Conservation (phyloP, 2,329 filamentous ascomycete genomes). For the Aureobasidium sp. region DNA sequence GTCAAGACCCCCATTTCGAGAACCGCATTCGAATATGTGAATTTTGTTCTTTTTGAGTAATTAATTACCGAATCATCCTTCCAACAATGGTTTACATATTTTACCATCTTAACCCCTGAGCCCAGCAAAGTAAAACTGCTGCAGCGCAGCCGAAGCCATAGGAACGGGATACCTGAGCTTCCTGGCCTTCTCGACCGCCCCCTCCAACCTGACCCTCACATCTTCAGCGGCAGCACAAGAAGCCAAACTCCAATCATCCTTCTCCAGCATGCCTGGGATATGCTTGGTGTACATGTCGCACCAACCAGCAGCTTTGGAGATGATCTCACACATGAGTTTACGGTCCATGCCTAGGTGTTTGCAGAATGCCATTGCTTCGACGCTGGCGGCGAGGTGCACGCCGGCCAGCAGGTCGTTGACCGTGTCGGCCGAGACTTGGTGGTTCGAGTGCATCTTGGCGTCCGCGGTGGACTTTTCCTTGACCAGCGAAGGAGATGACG, state of each 20-base stretch:
- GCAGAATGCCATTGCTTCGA: slow-evolving; percentile 44
- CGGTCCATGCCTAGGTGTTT: slow-evolving; percentile 40
- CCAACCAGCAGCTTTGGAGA: slow-evolving; percentile 42
- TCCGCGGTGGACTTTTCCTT: slow-evolving; percentile 30
- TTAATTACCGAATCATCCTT: no score
- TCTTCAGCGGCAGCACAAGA: slow-evolving; percentile 34
- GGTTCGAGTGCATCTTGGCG: slow-evolving; percentile 31
- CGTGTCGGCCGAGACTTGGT: slow-evolving; percentile 31
- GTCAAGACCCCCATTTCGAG: no score
- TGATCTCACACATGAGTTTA: slow-evolving; percentile 40
- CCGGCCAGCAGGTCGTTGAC: slow-evolving; percentile 37
- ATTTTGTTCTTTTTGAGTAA: no score
- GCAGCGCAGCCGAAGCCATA: slow-evolving; percentile 31
- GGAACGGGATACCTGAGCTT: slow-evolving; percentile 29
- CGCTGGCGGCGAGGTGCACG: slow-evolving; percentile 44
- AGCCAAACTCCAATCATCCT: slow-evolving; percentile 29
- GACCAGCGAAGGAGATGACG: slow-evolving; percentile 28
- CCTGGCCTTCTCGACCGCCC: slow-evolving; percentile 36
- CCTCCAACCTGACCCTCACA: slow-evolving; percentile 32
- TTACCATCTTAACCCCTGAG: slow-evolving; percentile 20
- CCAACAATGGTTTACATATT: no score
- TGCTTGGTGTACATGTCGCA: slow-evolving; percentile 39
- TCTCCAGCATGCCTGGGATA: slow-evolving; percentile 31
- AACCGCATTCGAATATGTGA: no score
- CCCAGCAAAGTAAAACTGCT: slow-evolving; percentile 30